Percentiles rank a stretch among this genome's conserved stretches.
phyloP scores from a whole-genome alignment of 345 rosid species.

The Eutrema yunnanense region DNA sequence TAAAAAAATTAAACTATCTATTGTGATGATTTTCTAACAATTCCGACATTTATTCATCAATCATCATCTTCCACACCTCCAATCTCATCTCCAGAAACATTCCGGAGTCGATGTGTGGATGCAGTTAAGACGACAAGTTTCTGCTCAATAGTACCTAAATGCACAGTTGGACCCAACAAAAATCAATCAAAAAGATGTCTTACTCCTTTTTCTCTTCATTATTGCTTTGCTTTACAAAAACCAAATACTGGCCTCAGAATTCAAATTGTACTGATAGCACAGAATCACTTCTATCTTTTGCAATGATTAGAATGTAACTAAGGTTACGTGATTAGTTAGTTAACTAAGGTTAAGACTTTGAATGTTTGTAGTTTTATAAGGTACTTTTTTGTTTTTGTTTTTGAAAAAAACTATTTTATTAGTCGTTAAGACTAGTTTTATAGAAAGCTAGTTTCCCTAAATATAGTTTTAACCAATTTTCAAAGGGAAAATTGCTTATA shows the following conservation, averaged over 20 bases:
- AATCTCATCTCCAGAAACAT: background rate
- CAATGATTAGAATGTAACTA: background rate
- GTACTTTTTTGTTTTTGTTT: background rate
- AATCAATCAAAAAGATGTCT: background rate
- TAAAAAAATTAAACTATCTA: background rate
- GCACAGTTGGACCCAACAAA: background rate
- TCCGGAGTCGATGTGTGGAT: background rate
- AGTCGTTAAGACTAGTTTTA: no score
- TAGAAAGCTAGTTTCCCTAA: background rate
- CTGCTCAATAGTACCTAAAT: background rate
- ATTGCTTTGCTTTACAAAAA: background rate
- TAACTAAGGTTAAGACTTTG: background rate
- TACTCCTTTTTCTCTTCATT: background rate
- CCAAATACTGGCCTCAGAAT: background rate
- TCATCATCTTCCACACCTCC: background rate
- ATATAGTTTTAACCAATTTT: background rate
- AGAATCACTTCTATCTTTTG: background rate
- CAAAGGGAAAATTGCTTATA: no score
- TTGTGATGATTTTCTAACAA: background rate
- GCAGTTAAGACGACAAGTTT: background rate
- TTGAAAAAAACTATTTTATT: no score
- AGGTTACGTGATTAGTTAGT: background rate
- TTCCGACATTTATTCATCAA: background rate
- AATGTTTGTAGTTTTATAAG: background rate
- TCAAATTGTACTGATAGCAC: background rate